Evolutionary conservation across 176 grass and related monocot species (phyloP).

Genomic region (Rhynchospora pubera): DNA sequence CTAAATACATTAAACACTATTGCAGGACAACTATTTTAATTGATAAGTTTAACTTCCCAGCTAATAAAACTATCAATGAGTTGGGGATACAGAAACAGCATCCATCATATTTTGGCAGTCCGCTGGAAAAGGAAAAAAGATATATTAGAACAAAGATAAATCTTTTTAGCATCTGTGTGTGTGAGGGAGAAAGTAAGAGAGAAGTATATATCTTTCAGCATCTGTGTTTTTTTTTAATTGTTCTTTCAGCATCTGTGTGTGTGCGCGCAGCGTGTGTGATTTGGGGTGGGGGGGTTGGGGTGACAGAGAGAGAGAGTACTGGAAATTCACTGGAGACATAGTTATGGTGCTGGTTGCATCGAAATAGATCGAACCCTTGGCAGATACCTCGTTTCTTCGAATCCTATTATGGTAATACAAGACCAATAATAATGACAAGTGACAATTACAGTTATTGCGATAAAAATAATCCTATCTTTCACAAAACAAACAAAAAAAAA

Average conservation of each 20-base stretch:
- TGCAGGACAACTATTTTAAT: not conserved
- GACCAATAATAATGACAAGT: not conserved
- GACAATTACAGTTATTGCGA: not conserved
- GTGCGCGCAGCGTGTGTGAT: not conserved
- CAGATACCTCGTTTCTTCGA: slow-evolving; percentile 61
- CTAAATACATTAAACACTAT: not conserved
- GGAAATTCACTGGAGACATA: slow-evolving; percentile 90
- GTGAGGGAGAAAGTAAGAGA: not conserved
- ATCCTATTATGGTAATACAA: slow-evolving; percentile 31
- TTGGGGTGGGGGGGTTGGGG: not conserved
- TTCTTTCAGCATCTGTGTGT: not conserved
- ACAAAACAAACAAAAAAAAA: not conserved
- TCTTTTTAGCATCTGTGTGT: not conserved
- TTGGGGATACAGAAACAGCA: slow-evolving; percentile 97
- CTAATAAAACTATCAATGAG: not conserved
- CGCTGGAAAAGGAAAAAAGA: slow-evolving; percentile 44
- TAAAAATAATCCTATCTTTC: slow-evolving; percentile 1
- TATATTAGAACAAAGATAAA: slow-evolving; percentile 6
- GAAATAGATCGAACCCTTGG: slow-evolving; percentile 80
- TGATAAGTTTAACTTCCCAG: not conserved
- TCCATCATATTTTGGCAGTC: slow-evolving; percentile 83
- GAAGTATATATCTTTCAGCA: not conserved
- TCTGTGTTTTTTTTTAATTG: not conserved
- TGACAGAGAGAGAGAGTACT: slow-evolving; percentile 39
- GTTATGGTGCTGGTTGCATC: slow-evolving; percentile 92